Evolutionary conservation across 805 yeast genomes (phyloP).

Genomic region (Yamadazyma phyllophila): DNA sequence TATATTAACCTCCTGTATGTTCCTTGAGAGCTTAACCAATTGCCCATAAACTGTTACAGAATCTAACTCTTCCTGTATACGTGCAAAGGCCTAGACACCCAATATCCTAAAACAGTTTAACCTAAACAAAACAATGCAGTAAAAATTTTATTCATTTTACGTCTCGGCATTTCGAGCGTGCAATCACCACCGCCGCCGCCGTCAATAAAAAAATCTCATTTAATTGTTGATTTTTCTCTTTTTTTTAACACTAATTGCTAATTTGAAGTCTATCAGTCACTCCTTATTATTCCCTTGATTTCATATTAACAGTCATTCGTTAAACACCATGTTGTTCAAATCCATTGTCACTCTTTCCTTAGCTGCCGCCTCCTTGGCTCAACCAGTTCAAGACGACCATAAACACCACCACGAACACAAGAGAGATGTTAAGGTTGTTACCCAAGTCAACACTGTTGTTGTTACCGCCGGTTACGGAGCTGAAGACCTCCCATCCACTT

Average conservation of each 20-base stretch:
- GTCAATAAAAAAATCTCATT: not conserved
- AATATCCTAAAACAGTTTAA: not conserved
- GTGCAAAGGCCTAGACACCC: not conserved
- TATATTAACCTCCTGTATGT: no score
- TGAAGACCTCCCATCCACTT: conserved; percentile 19
- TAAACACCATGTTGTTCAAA: conserved; percentile 45
- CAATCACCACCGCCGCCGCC: not conserved
- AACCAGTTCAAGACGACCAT: conserved; percentile 59
- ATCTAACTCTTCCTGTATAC: not conserved
- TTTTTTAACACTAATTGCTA: conserved; percentile 14
- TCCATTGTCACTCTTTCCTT: conserved; percentile 48
- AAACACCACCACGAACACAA: conserved; percentile 47
- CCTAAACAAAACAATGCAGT: not conserved
- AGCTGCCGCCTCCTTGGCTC: conserved; percentile 49
- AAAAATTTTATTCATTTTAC: not conserved
- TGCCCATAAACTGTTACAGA: no score
- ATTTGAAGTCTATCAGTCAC: conserved; percentile 33
- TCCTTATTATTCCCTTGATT: conserved; percentile 24
- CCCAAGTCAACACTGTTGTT: conserved; percentile 35
- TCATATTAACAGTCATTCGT: conserved; percentile 6
- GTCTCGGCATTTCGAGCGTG: not conserved
- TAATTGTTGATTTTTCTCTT: conserved; percentile 7
- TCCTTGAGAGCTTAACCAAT: no score
- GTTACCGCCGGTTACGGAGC: conserved; percentile 40
- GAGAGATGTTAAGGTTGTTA: conserved; percentile 45